These are phyloP conservation scores for Mucor velutinosus DNA, from an alignment of 371 early-diverging fungal species.

Conservation along the genomic window DNA sequence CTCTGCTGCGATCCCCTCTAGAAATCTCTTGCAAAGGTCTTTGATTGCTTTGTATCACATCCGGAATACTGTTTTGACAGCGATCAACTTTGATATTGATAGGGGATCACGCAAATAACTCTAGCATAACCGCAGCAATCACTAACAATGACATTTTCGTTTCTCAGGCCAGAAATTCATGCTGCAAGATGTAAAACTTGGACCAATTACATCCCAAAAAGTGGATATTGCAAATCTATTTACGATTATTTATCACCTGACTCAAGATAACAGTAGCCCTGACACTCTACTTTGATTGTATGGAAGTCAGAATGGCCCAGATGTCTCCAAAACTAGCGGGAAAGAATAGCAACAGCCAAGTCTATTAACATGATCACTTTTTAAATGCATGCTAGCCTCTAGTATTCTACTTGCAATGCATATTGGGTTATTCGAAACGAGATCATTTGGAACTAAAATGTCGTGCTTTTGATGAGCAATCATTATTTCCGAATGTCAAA, in stretches of 20 bases:
- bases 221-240: neutral
- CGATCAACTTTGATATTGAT: neutral
- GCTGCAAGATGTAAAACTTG: neutral
- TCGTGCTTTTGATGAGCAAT: conserved; percentile 1
- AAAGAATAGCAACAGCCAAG: no score
- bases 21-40: no score
- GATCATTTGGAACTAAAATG: neutral
- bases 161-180: neutral
- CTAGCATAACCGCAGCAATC: neutral
- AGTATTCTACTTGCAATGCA: no score
- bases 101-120: neutral
- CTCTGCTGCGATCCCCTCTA: no score
- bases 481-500: conserved; percentile 2
- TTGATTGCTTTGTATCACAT: no score
- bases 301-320: no score
- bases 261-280: neutral
- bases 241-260: neutral
- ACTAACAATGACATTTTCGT: neutral
- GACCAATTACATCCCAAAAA: neutral
- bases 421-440: neutral
- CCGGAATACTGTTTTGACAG: neutral
- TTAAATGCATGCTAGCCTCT: no score
- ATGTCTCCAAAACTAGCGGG: no score
- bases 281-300: no score
- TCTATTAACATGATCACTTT: no score